Conservation (phyloP, 345 rosid species). For the Sisymbrium altissimum region DNA sequence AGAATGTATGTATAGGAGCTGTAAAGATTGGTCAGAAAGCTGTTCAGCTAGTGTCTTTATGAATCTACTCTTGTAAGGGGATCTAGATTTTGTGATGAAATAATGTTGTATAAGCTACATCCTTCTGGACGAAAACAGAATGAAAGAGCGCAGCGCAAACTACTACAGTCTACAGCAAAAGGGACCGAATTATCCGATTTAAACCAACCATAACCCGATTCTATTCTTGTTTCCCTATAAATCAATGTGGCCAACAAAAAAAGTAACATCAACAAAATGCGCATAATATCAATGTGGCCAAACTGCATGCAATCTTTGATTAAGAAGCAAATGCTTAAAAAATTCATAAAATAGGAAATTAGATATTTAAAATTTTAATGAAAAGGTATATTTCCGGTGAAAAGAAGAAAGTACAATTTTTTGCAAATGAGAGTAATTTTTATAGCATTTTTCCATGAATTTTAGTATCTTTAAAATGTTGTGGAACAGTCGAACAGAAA, state of each 20-base stretch:
- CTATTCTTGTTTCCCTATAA: neutral
- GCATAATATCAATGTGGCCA: too few relatives aligned
- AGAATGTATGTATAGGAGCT: constrained; percentile 55
- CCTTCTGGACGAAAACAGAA: neutral
- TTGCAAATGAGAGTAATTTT: too few relatives aligned
- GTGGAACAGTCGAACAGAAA: too few relatives aligned
- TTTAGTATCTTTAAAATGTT: too few relatives aligned
- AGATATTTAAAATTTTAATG: too few relatives aligned
- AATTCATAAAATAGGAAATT: neutral
- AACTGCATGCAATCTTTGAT: neutral
- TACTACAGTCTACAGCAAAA: too few relatives aligned
- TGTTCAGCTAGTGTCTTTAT: constrained; percentile 16
- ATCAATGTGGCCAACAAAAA: neutral
- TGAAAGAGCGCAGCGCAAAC: too few relatives aligned
- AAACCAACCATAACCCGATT: neutral
- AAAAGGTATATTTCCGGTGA: too few relatives aligned
- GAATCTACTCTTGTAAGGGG: neutral
- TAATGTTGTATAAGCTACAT: neutral
- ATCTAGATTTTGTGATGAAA: neutral
- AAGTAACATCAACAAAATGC: too few relatives aligned
- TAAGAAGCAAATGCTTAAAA: neutral
- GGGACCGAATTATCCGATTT: too few relatives aligned
- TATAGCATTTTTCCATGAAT: too few relatives aligned
- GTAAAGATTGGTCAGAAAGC: constrained; percentile 56
- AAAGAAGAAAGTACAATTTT: too few relatives aligned